phyloP scores from a whole-genome alignment of 192 early-diverging fungal genomes.

The Coemansia sp. region DNA sequence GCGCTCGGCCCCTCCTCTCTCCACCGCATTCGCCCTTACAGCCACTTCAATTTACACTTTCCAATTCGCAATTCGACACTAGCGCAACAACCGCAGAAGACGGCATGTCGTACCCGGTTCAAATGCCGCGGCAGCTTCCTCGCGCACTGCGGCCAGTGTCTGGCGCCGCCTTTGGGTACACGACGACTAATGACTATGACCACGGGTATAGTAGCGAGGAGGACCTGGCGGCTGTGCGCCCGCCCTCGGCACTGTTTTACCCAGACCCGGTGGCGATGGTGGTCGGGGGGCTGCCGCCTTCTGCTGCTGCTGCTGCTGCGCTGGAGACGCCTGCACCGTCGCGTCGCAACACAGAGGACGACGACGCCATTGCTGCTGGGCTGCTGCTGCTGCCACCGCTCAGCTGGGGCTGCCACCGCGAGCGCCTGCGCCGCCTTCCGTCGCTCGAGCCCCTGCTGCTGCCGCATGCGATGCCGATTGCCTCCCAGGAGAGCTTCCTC shows the following conservation, averaged over 20 bases:
- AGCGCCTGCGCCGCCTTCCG: slow-evolving; percentile 11
- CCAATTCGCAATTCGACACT: not conserved
- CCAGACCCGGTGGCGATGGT: not conserved
- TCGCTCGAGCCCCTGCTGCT: slow-evolving; percentile 2
- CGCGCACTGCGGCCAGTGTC: slow-evolving; percentile 1
- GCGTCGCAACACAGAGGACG: slow-evolving; percentile 39
- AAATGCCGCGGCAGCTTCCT: not conserved
- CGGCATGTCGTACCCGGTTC: not conserved
- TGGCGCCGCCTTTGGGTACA: not conserved
- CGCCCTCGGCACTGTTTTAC: slow-evolving; percentile 34
- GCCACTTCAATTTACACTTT: not conserved
- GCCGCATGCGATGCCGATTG: not conserved
- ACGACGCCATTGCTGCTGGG: slow-evolving; percentile 10
- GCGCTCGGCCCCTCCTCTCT: slow-evolving; percentile 1
- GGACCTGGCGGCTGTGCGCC: slow-evolving; percentile 24
- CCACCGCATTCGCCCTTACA: not conserved
- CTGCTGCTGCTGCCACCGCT: not conserved
- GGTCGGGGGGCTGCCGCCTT: not conserved
- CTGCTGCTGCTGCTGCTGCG: slow-evolving; percentile 4
- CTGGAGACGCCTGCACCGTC: slow-evolving; percentile 42
- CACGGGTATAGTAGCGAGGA: slow-evolving; percentile 4
- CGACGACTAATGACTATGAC: not conserved
- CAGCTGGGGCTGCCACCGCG: no score
- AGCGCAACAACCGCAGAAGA: not conserved
- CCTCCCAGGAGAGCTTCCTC: not conserved